phyloP scores from a whole-genome alignment of 306 rosid genomes.

The Gleditsia sinensis region DNA sequence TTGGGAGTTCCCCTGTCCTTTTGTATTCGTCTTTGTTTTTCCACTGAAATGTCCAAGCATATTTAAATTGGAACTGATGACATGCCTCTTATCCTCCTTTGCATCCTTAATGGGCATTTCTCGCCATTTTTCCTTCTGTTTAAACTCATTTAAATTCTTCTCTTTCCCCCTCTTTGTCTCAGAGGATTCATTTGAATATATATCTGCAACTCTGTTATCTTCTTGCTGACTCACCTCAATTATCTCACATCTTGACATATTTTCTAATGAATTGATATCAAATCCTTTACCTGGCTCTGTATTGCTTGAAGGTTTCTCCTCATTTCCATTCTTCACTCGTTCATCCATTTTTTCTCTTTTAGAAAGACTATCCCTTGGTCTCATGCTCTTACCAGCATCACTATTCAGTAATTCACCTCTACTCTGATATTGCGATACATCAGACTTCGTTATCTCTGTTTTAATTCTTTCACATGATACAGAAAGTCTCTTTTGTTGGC shows the following conservation, averaged over 20 bases:
- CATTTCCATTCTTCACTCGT: constrained; percentile 8
- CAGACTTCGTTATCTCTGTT: constrained; percentile 39
- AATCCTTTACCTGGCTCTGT: not conserved
- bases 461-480: constrained; percentile 39
- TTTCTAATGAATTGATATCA: not conserved
- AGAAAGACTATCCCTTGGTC: constrained; percentile 18
- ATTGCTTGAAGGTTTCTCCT: constrained; percentile 1
- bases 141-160: constrained; percentile 14
- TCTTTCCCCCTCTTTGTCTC: constrained; percentile 30
- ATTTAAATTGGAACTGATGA: constrained; percentile 10
- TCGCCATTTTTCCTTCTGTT: not conserved
- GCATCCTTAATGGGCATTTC: constrained; percentile 18
- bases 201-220: not conserved
- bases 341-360: constrained; percentile 24
- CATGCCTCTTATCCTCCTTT: not conserved
- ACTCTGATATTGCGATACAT: constrained; percentile 27
- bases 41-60: constrained; percentile 23
- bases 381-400: not conserved
- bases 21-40: constrained; percentile 8
- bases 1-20: not conserved
- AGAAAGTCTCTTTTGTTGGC: constrained; percentile 24
- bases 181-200: constrained; percentile 19
- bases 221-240: constrained; percentile 26
- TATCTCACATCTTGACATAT: constrained; percentile 33
- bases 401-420: not conserved